Evolutionary conservation across 2,329 filamentous ascomycete genomes (phyloP).

Genomic region (Trichoderma sp.): DNA sequence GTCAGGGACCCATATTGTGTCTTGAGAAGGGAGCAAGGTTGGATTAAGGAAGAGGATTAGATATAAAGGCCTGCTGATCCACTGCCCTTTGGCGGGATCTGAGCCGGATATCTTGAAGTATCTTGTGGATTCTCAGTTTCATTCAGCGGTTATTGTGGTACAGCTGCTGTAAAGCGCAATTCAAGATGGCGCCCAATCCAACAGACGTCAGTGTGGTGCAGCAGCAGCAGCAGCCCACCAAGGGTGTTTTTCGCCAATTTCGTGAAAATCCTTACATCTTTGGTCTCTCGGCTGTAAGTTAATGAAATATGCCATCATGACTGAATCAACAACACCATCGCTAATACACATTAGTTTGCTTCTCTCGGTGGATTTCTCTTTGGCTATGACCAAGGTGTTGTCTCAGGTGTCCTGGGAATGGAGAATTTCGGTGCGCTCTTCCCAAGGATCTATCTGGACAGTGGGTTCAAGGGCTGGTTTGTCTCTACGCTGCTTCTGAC

Average conservation of each 20-base stretch:
- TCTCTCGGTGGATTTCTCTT: conserved; percentile 45
- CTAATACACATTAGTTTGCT: conserved; percentile 27
- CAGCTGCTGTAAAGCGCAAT: neutral
- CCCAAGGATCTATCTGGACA: conserved; percentile 41
- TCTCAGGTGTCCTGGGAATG: conserved; percentile 48
- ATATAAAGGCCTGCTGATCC: conserved; percentile 12
- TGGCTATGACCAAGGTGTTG: conserved; percentile 50
- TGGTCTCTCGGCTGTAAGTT: conserved; percentile 42
- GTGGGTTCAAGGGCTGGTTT: conserved; percentile 52
- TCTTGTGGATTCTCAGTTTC: neutral
- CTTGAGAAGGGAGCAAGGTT: neutral
- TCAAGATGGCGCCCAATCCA: conserved; percentile 1
- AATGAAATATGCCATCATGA: neutral
- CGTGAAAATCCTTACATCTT: conserved; percentile 44
- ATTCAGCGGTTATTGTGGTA: neutral
- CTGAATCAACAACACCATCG: too few species aligned
- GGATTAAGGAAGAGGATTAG: neutral
- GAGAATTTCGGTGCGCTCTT: conserved; percentile 38
- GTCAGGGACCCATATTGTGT: neutral
- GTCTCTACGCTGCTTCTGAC: conserved; percentile 48
- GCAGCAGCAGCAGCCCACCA: conserved; percentile 22
- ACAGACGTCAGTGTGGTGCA: conserved; percentile 3
- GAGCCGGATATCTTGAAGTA: neutral
- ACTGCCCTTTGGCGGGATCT: neutral
- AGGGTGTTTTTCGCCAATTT: conserved; percentile 30